These are phyloP conservation scores for Agaricus blazei DNA, from an alignment of 768 basidiomycete species.

Conservation along the genomic window DNA sequence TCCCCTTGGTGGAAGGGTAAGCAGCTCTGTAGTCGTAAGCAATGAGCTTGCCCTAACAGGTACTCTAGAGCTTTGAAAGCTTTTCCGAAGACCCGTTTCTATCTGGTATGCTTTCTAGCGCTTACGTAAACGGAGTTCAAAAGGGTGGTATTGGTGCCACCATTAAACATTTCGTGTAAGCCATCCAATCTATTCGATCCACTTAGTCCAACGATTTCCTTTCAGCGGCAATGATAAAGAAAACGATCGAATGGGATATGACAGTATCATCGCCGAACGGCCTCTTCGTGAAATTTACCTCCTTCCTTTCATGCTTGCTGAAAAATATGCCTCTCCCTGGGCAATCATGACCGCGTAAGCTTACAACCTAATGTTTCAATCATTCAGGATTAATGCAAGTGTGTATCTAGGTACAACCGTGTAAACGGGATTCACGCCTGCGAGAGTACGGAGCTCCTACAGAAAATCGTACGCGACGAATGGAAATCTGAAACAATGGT, in stretches of 20 bases:
- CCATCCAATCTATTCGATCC: not conserved
- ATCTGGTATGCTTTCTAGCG: conserved; percentile 63
- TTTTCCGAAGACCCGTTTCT: conserved; percentile 78
- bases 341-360: conserved; percentile 68
- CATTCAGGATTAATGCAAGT: not conserved
- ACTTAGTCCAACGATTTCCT: not conserved
- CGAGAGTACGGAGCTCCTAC: conserved; percentile 57
- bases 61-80: conserved; percentile 60
- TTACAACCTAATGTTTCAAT: not conserved
- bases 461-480: conserved; percentile 58
- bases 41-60: not conserved
- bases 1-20: conserved; percentile 65
- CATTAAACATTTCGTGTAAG: conserved; percentile 82
- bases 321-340: conserved; percentile 61
- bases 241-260: conserved; percentile 65
- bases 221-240: conserved; percentile 76
- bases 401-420: conserved; percentile 53
- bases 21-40: conserved; percentile 9
- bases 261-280: conserved; percentile 59
- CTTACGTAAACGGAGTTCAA: conserved; percentile 77
- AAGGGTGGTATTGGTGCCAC: conserved; percentile 68
- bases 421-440: conserved; percentile 72
- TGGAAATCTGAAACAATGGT: conserved; percentile 70
- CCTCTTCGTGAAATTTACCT: conserved; percentile 74
- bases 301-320: conserved; percentile 72